Evolutionary conservation across 768 basidiomycete genomes (phyloP), one percentile per base, ranked within the genome.

Genomic region (Naganishia vishniacii): DNA sequence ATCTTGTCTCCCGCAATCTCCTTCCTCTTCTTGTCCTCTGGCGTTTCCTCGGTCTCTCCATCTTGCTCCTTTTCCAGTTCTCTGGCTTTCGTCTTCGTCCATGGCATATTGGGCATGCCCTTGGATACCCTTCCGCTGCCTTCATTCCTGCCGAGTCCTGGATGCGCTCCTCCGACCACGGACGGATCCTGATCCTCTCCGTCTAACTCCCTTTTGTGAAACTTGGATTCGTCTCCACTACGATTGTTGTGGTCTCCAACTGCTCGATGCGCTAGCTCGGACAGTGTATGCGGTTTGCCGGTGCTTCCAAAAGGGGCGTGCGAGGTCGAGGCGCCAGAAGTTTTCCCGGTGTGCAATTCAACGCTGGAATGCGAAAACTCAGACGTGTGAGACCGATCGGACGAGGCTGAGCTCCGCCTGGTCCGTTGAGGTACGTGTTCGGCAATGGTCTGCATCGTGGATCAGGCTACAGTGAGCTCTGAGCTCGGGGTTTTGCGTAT

Each of bases 21-120:
- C 63, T 58, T 37, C 29, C 31, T 26, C 44, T 51, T 53, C 45
- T 40, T 37, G 18, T 47, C 25, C 45, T 42, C 56, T 29, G 28
- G 42, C 7, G 51, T 12, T 23, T 40, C 53, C 6, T 58, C 34
- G 2, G 9, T 41, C 25, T 58, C 53, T 25, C 48, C 63, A 34
- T 47, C 40, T 20, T 58, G 12, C 18, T 51, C 29, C 29, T 37
- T 18, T 3, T 58, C 15, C 20, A 64, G 13, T 46, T 64, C 63
- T 23, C 25, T 31, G 15, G 44, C 46, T 41, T 60, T 66, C 1
- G 28, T 16, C 23, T 53, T 40, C 7, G 48, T 61, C 49, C 48
- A 66, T 15, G 48, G 60, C 1, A 23, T 61, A 16, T 49, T 51
- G 6, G 65, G 65, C 65, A 66, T 66, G 11, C 59, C 44, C 13